Evolutionary conservation across 2,329 filamentous ascomycete genomes (phyloP), one percentile per base, ranked within the genome.

Genomic region (Chrysoporthe deuterocubensis): DNA sequence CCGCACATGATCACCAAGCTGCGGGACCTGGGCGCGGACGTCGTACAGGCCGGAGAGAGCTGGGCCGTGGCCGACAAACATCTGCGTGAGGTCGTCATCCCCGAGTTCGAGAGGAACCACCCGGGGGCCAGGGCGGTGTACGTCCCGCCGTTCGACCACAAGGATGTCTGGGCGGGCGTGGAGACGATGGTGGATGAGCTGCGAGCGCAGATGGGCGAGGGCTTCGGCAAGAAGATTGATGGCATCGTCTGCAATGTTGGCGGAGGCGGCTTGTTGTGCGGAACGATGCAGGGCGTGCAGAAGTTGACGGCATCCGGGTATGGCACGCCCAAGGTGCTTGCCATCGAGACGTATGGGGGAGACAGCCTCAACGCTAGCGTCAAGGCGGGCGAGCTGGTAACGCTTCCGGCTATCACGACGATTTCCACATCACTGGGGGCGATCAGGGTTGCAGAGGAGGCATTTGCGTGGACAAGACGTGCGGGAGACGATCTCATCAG

Each of bases 301-400:
- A 76, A 79, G 48, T 76, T 72, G 71, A 78, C 69, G 71, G 74
- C 62, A 13, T 16, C 65, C 9, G 57, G 58, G 6, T 58, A 21
- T 40, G 65, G 57, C 7, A 43, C 37, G 74, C 75, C 75, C 72
- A 82, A 80, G 46, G 84, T 95, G 16, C 76, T 95, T 37, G 91
- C 90, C 1, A 82, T 93, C 48, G 92, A 95, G 80, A 95, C 92
- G 0, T 75, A 80, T 0, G 92, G 92, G 16, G 91, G 92, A 0
- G 87, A 92, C 64, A 89, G 87, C 0, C 81, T 95, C 18, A 79
- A 84, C 32, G 80, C 84, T 21, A 84, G 87, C 32, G 76, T 94
- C 8, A 76, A 81, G 43, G 82, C 83, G 3, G 81, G 83, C 0
- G 72, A 82, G 72, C 79, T 89, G 57, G 80, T 91, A 58, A 90